These are phyloP conservation scores for Paraphaeosphaeria minitans DNA, from an alignment of 2,329 filamentous ascomycete species.

Conservation along the genomic window DNA sequence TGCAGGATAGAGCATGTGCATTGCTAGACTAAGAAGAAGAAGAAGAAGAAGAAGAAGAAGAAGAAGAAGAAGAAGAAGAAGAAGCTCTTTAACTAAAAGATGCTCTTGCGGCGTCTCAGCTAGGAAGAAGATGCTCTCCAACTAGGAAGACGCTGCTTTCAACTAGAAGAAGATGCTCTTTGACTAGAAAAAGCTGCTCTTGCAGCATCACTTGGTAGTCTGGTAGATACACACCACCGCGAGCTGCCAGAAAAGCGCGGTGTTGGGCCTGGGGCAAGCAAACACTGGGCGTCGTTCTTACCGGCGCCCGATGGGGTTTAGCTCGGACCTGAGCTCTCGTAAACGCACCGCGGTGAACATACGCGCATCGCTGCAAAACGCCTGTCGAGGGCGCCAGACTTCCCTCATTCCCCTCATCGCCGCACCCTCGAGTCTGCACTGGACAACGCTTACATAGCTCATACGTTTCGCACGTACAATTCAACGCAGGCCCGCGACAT, in stretches of 20 bases:
- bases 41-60: too few relatives aligned
- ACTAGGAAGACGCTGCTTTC: too few relatives aligned
- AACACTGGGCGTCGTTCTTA: not conserved
- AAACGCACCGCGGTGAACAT: not conserved
- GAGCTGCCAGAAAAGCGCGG: not conserved
- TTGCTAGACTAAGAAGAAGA: not conserved
- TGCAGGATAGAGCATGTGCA: not conserved
- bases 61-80: too few relatives aligned
- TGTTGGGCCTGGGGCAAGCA: not conserved
- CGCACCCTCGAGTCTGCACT: not conserved
- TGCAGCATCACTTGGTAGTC: too few relatives aligned
- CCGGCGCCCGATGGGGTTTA: not conserved
- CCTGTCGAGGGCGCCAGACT: not conserved
- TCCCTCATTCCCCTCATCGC: conserved; percentile 5
- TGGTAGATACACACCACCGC: not conserved
- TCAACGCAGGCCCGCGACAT: conserved; percentile 29
- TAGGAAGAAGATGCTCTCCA: too few relatives aligned
- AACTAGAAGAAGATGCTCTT: too few relatives aligned
- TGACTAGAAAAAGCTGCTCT: too few relatives aligned
- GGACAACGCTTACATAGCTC: not conserved
- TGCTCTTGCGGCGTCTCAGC: too few relatives aligned
- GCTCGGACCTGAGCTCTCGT: not conserved
- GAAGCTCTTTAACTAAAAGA: too few relatives aligned
- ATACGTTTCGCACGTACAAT: conserved; percentile 12
- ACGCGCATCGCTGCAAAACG: not conserved